Percentiles rank a stretch among this genome's conserved stretches.
These are phyloP conservation scores for Phytomonas serpens DNA, from an alignment of 208 protist genomes.

Conservation along the genomic window DNA sequence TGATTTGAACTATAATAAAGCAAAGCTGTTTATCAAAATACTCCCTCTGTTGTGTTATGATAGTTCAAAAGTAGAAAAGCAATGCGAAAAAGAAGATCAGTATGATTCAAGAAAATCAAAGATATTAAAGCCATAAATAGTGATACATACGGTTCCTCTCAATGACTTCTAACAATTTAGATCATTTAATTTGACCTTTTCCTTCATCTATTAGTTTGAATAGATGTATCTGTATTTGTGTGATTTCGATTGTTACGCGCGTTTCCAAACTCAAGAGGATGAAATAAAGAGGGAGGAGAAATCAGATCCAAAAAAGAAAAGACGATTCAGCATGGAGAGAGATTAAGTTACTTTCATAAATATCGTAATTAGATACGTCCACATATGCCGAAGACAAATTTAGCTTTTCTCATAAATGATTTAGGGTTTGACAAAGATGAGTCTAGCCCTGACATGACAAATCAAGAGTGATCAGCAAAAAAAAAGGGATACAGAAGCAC, in stretches of 20 bases:
- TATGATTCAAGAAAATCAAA: background rate
- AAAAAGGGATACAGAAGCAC: background rate
- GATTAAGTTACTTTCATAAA: background rate
- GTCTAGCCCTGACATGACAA: background rate
- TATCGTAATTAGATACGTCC: background rate
- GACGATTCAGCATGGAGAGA: background rate
- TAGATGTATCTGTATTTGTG: background rate
- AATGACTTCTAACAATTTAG: background rate
- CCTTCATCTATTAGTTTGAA: background rate
- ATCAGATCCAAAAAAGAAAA: background rate
- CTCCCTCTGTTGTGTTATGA: background rate
- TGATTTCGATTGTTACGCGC: background rate
- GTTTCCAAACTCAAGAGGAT: background rate
- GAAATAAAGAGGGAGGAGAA: background rate
- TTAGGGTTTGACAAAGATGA: background rate
- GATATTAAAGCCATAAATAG: background rate
- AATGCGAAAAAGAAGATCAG: conserved; percentile 17
- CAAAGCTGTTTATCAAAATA: background rate
- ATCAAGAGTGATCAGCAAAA: background rate
- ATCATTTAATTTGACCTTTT: background rate
- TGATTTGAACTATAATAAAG: background rate
- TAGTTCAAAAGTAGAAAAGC: background rate
- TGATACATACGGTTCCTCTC: background rate
- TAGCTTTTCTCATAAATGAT: background rate
- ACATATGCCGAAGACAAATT: background rate